Evolutionary conservation across 208 protist genomes (phyloP), one percentile per base, ranked within the genome.

Genomic region (Trypanosomatidae sp.): DNA sequence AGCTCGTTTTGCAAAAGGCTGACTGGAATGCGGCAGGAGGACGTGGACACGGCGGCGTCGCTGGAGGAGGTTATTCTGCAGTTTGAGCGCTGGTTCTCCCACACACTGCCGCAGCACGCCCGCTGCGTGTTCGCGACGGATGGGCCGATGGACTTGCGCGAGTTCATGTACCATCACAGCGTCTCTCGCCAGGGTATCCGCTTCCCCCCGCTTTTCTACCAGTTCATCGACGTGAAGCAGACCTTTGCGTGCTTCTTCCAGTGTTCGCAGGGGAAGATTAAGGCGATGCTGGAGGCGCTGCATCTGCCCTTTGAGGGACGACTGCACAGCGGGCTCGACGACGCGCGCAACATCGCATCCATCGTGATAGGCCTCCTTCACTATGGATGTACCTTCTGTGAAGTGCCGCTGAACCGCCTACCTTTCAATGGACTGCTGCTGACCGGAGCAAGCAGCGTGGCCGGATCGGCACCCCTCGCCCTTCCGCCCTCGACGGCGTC

Each of bases 1-100:
- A 97, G 87, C 22, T 46, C 76, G 9, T 99, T 99, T 72, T 99
- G 98, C 77, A 81, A 69, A 7, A 46, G 83, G 25, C 76, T 99
- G 19, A 99, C 98, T 0, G 98, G 98, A 39, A 99, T 99, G 55
- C 70, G 72, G 53, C 97, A 99, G 82, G 89, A 85, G 39, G 79
- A 92, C 58, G 89, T 99, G 12, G 94, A 98, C 80, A 69, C 74
- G 3, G 94, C 91, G 0, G 47, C 70, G 22, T 50, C 88, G 25
- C 73, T 97, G 43, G 87, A 93, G 62, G 89, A 93, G 72, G 93
- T 96, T 7, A 74, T 97, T 59, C 62, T 69, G 58, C 82, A 88
- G 74, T 95, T 97, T 67, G 89, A 97, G 72, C 88, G 81, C 12
- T 97, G 90, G 91, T 83, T 91, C 58, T 69, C 76, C 13, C 62